Evolutionary conservation across 257 asterid species (phyloP).

Genomic region (Voacanga thouarsii): DNA sequence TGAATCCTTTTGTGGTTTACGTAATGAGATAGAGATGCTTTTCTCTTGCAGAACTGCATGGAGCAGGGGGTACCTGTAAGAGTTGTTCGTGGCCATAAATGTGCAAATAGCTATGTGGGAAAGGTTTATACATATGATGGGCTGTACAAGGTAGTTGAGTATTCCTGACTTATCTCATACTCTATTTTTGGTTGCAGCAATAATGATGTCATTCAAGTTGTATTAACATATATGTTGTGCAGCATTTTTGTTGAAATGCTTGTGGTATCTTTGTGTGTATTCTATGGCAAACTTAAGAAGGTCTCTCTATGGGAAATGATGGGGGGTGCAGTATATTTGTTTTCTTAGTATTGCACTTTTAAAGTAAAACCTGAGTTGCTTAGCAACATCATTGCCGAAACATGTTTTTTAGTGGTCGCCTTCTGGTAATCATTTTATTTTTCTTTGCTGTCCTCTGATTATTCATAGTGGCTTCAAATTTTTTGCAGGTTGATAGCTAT

Average conservation of each 20-base stretch:
- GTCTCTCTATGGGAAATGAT: not conserved
- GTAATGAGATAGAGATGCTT: not conserved
- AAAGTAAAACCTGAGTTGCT: not conserved
- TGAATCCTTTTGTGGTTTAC: not conserved
- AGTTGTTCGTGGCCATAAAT: conserved; percentile 81
- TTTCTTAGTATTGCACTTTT: not conserved
- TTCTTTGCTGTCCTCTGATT: not conserved
- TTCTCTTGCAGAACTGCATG: conserved; percentile 54
- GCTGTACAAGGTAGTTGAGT: conserved; percentile 56
- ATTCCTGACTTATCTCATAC: not conserved
- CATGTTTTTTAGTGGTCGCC: not conserved
- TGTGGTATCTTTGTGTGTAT: not conserved
- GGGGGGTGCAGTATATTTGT: not conserved
- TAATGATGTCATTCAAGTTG: not conserved
- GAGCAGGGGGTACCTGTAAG: conserved; percentile 66
- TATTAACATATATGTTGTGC: not conserved
- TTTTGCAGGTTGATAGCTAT: conserved; percentile 52
- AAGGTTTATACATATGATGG: conserved; percentile 95
- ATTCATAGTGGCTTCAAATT: not conserved
- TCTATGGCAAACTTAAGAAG: not conserved
- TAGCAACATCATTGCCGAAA: not conserved
- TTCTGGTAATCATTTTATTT: not conserved
- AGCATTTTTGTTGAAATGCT: not conserved
- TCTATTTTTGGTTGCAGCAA: not conserved
- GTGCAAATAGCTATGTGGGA: conserved; percentile 68